Conservation (phyloP, 2,329 filamentous ascomycete genomes). For the Aspergillus novoparasiticus region DNA sequence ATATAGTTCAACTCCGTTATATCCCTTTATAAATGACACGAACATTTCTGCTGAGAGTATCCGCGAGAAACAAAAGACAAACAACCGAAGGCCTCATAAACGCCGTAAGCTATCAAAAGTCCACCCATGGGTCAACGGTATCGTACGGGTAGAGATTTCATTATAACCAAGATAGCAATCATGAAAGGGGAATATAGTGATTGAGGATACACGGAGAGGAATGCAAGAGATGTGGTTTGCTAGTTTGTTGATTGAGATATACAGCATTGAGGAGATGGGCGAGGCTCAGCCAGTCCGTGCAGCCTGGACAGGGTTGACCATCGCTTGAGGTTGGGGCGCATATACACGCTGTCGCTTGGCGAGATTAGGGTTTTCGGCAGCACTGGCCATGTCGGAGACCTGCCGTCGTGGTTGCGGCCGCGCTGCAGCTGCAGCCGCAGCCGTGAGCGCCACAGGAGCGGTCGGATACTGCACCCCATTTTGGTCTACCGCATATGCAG, state of each 20-base stretch:
- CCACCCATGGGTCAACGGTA: constrained; percentile 10
- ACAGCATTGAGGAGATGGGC: background rate
- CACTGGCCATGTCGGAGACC: constrained; percentile 63
- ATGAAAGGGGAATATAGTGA: constrained; percentile 13
- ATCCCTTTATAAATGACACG: constrained; percentile 8
- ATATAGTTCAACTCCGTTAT: constrained; percentile 2
- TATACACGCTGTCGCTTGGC: constrained; percentile 64
- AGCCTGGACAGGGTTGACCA: constrained; percentile 54
- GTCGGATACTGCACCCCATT: constrained; percentile 44
- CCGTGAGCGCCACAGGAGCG: constrained; percentile 38
- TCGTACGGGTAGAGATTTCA: constrained; percentile 15
- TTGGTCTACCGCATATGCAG: constrained; percentile 43
- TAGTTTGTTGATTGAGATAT: constrained; percentile 5
- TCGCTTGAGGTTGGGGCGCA: constrained; percentile 46
- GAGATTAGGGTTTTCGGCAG: constrained; percentile 54
- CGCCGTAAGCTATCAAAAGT: constrained; percentile 8
- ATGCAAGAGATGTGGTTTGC: constrained; percentile 3
- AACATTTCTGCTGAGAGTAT: constrained; percentile 2
- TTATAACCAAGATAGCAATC: constrained; percentile 13
- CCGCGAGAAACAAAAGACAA: constrained; percentile 6
- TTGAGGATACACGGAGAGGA: constrained; percentile 3
- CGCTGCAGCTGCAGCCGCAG: constrained; percentile 27
- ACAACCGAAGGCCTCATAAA: constrained; percentile 8
- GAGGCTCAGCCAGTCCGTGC: constrained; percentile 37
- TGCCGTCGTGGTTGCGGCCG: constrained; percentile 56